Conservation (phyloP, 2,329 filamentous ascomycete species). For the Epichloe typhina region DNA sequence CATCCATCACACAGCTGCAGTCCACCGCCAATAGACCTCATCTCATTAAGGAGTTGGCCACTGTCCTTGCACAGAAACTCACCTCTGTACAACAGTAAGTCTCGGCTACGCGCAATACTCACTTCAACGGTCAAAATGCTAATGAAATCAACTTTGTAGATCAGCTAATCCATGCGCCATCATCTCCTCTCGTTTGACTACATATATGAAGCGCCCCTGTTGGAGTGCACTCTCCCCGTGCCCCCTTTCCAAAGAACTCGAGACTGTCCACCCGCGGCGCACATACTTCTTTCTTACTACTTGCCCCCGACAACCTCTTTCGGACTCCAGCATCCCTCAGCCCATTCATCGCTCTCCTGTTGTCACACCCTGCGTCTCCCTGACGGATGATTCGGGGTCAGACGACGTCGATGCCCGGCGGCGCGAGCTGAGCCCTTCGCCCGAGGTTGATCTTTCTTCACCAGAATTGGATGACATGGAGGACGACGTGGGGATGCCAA, state of each 20-base stretch:
- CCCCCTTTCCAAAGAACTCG: conserved; percentile 83
- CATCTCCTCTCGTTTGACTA: conserved; percentile 80
- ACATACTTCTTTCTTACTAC: conserved; percentile 95
- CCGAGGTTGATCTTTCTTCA: conserved; percentile 82
- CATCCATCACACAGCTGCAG: conserved; percentile 76
- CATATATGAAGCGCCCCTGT: conserved; percentile 75
- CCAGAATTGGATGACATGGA: conserved; percentile 70
- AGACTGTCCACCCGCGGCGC: conserved; percentile 82
- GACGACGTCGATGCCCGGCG: conserved; percentile 61
- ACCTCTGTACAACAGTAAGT: conserved; percentile 85
- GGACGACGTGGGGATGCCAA: conserved; percentile 44
- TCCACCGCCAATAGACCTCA: conserved; percentile 86
- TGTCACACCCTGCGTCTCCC: conserved; percentile 72
- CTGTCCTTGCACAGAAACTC: conserved; percentile 61
- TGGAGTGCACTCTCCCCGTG: conserved; percentile 71
- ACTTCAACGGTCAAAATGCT: too few species aligned
- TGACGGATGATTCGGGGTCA: conserved; percentile 35
- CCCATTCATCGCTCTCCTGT: conserved; percentile 30
- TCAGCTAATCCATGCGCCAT: conserved; percentile 93
- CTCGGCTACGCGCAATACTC: not conserved
- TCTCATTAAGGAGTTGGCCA: conserved; percentile 84
- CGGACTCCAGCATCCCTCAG: conserved; percentile 27
- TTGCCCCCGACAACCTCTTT: conserved; percentile 70
- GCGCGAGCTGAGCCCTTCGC: conserved; percentile 71
- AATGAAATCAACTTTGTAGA: conserved; percentile 32